A percentile compares a stretch with the other conserved stretches of the same genome.
Conservation (phyloP, 805 yeast genomes). For the Naumovozyma dairenensis region DNA sequence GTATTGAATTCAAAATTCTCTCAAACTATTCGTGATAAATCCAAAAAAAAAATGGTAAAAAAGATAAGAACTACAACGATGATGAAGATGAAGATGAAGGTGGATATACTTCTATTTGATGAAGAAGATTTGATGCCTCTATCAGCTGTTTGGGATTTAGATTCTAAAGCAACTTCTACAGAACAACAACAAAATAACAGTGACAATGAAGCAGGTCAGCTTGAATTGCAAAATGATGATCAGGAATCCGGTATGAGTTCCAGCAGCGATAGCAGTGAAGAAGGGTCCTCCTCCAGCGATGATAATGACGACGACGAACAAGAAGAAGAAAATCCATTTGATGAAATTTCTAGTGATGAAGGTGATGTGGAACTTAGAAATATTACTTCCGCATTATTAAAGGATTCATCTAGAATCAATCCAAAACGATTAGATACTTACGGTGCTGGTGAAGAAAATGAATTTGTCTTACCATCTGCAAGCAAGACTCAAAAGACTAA, state of each 20-base stretch:
- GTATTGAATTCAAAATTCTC: conserved; percentile 56
- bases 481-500: conserved; percentile 21
- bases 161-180: conserved; percentile 33
- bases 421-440: conserved; percentile 42
- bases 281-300: conserved; percentile 10
- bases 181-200: too few relatives aligned
- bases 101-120: too few relatives aligned
- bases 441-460: conserved; percentile 54
- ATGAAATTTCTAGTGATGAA: conserved; percentile 36
- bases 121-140: conserved; percentile 65
- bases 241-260: conserved; percentile 8
- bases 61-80: conserved; percentile 34
- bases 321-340: conserved; percentile 26
- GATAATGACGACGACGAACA: conserved; percentile 20
- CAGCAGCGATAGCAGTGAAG: conserved; percentile 11
- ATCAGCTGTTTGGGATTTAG: conserved; percentile 85
- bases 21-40: conserved; percentile 54
- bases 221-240: conserved; percentile 17
- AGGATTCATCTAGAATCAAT: conserved; percentile 25
- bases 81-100: conserved; percentile 57
- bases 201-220: conserved; percentile 16
- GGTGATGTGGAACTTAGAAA: conserved; percentile 48
- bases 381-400: conserved; percentile 31
- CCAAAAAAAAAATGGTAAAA: conserved; percentile 16
- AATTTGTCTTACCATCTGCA: conserved; percentile 53